A percentile compares a stretch with the other conserved stretches of the same genome.
phyloP scores from a whole-genome alignment of 2,329 filamentous ascomycete species.

The Tolypocladium ovalisporum region DNA sequence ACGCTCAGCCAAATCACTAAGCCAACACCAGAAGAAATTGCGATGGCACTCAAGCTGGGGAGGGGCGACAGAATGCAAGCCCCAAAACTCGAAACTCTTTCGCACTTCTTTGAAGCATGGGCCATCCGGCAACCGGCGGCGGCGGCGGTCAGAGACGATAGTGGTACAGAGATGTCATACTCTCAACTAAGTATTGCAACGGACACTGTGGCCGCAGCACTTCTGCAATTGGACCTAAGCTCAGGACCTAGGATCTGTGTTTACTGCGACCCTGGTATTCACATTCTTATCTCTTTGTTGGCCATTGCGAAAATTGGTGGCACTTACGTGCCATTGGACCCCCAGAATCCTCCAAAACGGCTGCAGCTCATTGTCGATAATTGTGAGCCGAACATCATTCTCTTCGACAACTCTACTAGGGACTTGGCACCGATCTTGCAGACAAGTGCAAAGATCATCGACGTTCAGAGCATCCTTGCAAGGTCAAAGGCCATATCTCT shows the following conservation, averaged over 20 bases:
- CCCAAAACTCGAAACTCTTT: background rate
- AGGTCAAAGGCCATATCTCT: background rate
- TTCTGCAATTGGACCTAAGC: background rate
- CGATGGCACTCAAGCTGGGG: background rate
- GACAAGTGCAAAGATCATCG: background rate
- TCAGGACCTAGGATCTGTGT: background rate
- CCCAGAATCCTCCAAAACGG: background rate
- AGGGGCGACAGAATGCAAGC: background rate
- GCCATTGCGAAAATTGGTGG: background rate
- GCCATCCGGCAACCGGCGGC: background rate
- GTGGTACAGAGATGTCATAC: background rate
- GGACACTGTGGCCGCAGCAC: background rate
- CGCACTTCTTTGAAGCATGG: background rate
- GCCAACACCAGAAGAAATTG: background rate
- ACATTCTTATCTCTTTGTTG: background rate
- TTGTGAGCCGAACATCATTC: background rate
- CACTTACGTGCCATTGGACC: background rate
- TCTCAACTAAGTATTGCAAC: background rate
- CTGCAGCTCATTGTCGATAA: background rate
- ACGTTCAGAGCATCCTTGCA: background rate
- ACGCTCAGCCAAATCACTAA: background rate
- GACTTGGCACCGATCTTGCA: background rate
- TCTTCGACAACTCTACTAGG: background rate
- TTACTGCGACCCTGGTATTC: background rate
- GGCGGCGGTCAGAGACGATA: slow-evolving; percentile 1